These are phyloP conservation scores for Ceratobasidium sp. DNA, from an alignment of 1,284 basidiomycete species.

Conservation along the genomic window DNA sequence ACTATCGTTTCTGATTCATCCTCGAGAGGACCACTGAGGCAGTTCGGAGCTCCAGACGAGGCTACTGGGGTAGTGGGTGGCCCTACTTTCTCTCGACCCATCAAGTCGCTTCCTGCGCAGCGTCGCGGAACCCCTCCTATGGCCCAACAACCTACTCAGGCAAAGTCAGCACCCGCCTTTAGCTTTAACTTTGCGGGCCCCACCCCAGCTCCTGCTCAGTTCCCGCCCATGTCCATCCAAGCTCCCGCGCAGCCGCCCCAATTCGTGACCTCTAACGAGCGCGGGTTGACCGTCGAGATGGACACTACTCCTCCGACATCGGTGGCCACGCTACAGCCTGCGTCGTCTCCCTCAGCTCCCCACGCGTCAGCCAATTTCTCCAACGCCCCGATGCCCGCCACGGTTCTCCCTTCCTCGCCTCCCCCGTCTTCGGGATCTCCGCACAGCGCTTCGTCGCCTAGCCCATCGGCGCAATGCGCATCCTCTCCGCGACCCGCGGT, in stretches of 20 bases:
- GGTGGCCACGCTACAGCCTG: neutral
- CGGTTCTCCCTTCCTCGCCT: constrained; percentile 16
- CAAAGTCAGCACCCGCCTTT: neutral
- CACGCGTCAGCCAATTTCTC: neutral
- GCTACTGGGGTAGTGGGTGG: no score
- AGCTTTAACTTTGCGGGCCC: constrained; percentile 6
- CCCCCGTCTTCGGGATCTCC: neutral
- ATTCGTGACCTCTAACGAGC: constrained; percentile 33
- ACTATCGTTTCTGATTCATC: constrained; percentile 10
- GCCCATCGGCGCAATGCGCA: neutral
- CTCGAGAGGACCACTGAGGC: neutral
- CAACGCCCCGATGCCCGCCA: neutral
- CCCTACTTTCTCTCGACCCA: constrained; percentile 3
- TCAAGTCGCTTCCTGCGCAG: constrained; percentile 19
- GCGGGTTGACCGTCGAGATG: constrained; percentile 32
- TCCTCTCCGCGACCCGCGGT: constrained; percentile 22
- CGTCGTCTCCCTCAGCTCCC: neutral
- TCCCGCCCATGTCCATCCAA: neutral
- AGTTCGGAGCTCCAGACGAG: constrained; percentile 9
- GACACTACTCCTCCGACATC: neutral
- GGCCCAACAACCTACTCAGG: no score
- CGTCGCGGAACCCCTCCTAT: constrained; percentile 9
- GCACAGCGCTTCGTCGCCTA: constrained; percentile 2
- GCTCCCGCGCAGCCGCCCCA: neutral
- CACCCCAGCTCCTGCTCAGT: neutral